Conservation (phyloP, 2,329 filamentous ascomycete species). For the Aureobasidium mangrovei region DNA sequence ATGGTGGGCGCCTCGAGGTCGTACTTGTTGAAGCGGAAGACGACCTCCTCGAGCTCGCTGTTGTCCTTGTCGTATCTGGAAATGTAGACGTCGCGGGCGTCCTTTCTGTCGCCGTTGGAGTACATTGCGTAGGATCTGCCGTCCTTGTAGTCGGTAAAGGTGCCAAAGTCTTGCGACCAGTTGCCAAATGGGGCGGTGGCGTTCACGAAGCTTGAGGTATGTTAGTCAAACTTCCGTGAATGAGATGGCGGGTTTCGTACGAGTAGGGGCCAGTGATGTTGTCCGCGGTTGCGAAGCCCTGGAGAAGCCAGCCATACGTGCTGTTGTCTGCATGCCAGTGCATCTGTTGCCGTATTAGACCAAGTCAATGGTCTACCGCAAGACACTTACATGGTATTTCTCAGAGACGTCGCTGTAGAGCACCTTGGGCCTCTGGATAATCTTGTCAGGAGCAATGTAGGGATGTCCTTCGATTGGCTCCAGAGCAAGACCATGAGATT, state of each 20-base stretch:
- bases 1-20: slow-evolving; percentile 54
- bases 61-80: slow-evolving; percentile 46
- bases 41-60: slow-evolving; percentile 43
- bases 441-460: slow-evolving; percentile 46
- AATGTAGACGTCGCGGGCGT: slow-evolving; percentile 51
- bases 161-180: slow-evolving; percentile 54
- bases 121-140: slow-evolving; percentile 49
- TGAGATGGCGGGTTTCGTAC: not conserved
- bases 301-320: slow-evolving; percentile 47
- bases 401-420: slow-evolving; percentile 46
- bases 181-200: slow-evolving; percentile 50
- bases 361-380: not conserved
- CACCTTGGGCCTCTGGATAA: slow-evolving; percentile 56
- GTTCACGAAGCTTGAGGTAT: slow-evolving; percentile 35
- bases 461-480: slow-evolving; percentile 47
- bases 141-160: slow-evolving; percentile 53
- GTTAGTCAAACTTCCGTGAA: too few species aligned
- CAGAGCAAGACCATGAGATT: slow-evolving; percentile 49
- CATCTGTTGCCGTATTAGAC: slow-evolving; percentile 33
- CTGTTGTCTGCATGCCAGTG: slow-evolving; percentile 55
- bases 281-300: slow-evolving; percentile 48
- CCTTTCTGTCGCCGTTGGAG: slow-evolving; percentile 48
- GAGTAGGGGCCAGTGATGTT: slow-evolving; percentile 46
- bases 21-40: slow-evolving; percentile 50
- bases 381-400: slow-evolving; percentile 44